Conservation (phyloP, 768 basidiomycete genomes). For the Agrocybe praecox region DNA sequence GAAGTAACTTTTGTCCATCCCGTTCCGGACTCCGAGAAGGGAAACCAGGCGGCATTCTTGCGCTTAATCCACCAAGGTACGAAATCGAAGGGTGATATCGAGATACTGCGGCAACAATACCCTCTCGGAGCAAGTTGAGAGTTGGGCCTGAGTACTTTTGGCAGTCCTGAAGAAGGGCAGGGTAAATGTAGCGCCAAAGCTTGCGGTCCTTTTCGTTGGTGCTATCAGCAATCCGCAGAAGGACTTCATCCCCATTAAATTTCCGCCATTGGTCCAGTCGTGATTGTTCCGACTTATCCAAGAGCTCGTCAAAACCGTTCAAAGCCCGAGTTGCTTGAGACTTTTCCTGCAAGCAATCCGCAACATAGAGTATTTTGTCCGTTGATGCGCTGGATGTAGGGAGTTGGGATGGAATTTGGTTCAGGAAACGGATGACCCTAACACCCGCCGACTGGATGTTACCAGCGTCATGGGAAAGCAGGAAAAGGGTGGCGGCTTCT, state of each 20-base stretch:
- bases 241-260: slow-evolving; percentile 53
- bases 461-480: slow-evolving; percentile 60
- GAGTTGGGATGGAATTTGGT: slow-evolving; percentile 49
- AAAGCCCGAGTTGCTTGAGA: slow-evolving; percentile 48
- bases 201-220: slow-evolving; percentile 63
- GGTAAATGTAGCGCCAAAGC: slow-evolving; percentile 77
- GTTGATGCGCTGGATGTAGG: slow-evolving; percentile 29
- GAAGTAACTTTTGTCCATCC: slow-evolving; percentile 52
- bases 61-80: slow-evolving; percentile 72
- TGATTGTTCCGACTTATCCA: slow-evolving; percentile 60
- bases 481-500: slow-evolving; percentile 73
- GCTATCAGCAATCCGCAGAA: slow-evolving; percentile 75
- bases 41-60: slow-evolving; percentile 48
- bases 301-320: slow-evolving; percentile 64
- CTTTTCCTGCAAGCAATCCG: slow-evolving; percentile 57
- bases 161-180: slow-evolving; percentile 60
- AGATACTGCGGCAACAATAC: slow-evolving; percentile 65
- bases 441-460: slow-evolving; percentile 61
- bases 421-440: slow-evolving; percentile 62
- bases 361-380: slow-evolving; percentile 37
- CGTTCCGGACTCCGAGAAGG: slow-evolving; percentile 44
- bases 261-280: slow-evolving; percentile 71
- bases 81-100: slow-evolving; percentile 75
- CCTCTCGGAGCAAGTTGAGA: slow-evolving; percentile 58
- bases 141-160: slow-evolving; percentile 49